These are phyloP conservation scores for Polyplosphaeria fusca DNA, from an alignment of 495 filamentous ascomycete species.

Conservation along the genomic window DNA sequence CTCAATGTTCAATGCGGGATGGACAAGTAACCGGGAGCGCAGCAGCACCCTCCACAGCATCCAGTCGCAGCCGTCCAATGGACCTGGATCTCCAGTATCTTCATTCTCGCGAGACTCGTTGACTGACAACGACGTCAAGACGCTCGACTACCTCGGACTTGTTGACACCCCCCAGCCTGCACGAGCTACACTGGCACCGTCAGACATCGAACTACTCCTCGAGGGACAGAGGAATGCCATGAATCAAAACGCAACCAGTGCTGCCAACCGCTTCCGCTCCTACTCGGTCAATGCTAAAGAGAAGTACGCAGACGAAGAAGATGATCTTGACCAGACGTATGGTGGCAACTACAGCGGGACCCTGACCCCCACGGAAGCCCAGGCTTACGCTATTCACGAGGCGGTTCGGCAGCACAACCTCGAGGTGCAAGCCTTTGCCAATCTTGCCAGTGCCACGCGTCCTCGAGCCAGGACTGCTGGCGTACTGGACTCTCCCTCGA, in stretches of 20 bases:
- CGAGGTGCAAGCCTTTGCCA: conserved; percentile 86
- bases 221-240: conserved; percentile 49
- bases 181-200: conserved; percentile 62
- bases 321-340: conserved; percentile 60
- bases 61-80: conserved; percentile 66
- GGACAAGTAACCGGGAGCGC: conserved; percentile 70
- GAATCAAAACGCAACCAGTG: conserved; percentile 65
- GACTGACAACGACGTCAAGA: conserved; percentile 84
- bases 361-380: conserved; percentile 67
- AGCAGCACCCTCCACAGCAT: conserved; percentile 85
- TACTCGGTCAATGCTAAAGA: conserved; percentile 99
- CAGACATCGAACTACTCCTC: conserved; percentile 55
- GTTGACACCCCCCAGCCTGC: conserved; percentile 88
- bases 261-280: conserved; percentile 83
- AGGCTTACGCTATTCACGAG: conserved; percentile 77
- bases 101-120: conserved; percentile 86
- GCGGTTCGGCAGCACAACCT: conserved; percentile 92
- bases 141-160: conserved; percentile 91
- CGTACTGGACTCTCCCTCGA: conserved; percentile 78
- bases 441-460: conserved; percentile 72
- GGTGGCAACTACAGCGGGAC: conserved; percentile 63
- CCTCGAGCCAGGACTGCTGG: conserved; percentile 88
- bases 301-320: conserved; percentile 90
- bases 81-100: conserved; percentile 81
- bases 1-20: conserved; percentile 83